A percentile compares a stretch with the other conserved stretches of the same genome.
Evolutionary conservation across 208 protist species (phyloP).

Genomic region (Crithidia brevicula): DNA sequence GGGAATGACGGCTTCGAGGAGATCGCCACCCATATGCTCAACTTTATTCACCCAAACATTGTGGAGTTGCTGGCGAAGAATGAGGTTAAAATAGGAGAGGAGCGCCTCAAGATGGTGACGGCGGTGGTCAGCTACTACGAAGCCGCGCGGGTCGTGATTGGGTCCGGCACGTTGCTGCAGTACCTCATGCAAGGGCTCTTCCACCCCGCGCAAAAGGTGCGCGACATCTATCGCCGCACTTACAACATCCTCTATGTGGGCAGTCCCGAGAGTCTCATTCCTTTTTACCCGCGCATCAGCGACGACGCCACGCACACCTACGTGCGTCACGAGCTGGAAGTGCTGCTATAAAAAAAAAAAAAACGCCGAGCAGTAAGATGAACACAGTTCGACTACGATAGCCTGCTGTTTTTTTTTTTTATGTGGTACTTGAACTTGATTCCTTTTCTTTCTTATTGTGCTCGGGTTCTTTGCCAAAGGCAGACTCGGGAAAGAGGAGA

Average conservation of each 20-base stretch:
- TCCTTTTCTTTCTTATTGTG: too few relatives aligned
- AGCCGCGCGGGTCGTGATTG: slow-evolving; percentile 94
- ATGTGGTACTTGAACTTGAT: background rate
- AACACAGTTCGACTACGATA: too few relatives aligned
- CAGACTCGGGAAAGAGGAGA: too few relatives aligned
- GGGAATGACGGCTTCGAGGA: slow-evolving; percentile 88
- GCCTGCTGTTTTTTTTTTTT: slow-evolving; percentile 14
- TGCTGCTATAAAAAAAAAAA: slow-evolving; percentile 76
- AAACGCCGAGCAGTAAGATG: too few relatives aligned
- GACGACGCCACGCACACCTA: slow-evolving; percentile 59
- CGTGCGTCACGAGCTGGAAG: slow-evolving; percentile 75
- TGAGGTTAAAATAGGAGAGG: slow-evolving; percentile 72
- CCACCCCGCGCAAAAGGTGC: slow-evolving; percentile 98
- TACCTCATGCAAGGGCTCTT: slow-evolving; percentile 98
- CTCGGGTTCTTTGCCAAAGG: too few relatives aligned
- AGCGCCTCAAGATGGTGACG: slow-evolving; percentile 89
- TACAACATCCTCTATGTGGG: slow-evolving; percentile 99
- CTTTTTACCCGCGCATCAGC: slow-evolving; percentile 93
- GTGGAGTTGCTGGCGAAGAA: slow-evolving; percentile 98
- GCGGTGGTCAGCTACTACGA: slow-evolving; percentile 99
- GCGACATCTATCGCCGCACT: slow-evolving; percentile 99
- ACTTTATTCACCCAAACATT: slow-evolving; percentile 99
- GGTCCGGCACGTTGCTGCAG: slow-evolving; percentile 93
- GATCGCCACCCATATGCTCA: slow-evolving; percentile 98
- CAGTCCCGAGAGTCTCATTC: slow-evolving; percentile 95